Evolutionary conservation across 768 basidiomycete genomes (phyloP).

Genomic region (Boletus sp.): DNA sequence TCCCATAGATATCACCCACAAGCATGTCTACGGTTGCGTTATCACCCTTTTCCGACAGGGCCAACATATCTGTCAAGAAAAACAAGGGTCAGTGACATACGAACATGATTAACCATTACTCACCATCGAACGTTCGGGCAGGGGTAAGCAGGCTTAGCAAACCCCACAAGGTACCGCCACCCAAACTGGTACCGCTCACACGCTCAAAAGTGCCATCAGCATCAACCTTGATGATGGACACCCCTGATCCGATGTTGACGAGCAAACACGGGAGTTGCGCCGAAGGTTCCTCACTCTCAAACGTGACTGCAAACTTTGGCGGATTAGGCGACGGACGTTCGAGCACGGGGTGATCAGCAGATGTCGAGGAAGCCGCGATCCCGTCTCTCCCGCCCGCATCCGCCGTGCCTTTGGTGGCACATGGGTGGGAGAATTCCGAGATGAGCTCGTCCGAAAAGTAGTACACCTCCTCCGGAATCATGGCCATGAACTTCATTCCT

Average conservation of each 20-base stretch:
- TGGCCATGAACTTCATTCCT: conserved; percentile 92
- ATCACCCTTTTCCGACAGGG: conserved; percentile 89
- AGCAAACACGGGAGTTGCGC: conserved; percentile 94
- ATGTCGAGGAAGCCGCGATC: conserved; percentile 6
- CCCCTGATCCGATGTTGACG: conserved; percentile 97
- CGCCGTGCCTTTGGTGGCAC: conserved; percentile 9
- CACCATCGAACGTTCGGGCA: conserved; percentile 93
- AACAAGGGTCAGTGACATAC: not conserved
- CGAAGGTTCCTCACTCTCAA: conserved; percentile 73
- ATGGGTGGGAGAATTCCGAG: conserved; percentile 51
- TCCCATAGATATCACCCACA: conserved; percentile 99
- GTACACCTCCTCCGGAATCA: conserved; percentile 97
- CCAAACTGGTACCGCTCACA: conserved; percentile 94
- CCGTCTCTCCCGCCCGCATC: conserved; percentile 4
- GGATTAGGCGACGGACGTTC: conserved; percentile 91
- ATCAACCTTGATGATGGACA: conserved; percentile 96
- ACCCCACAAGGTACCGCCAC: conserved; percentile 98
- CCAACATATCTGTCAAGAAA: conserved; percentile 80
- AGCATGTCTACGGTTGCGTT: conserved; percentile 97
- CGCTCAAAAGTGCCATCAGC: conserved; percentile 95
- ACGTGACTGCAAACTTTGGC: conserved; percentile 84
- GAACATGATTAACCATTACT: conserved; percentile 33
- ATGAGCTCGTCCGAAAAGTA: conserved; percentile 98
- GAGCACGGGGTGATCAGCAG: conserved; percentile 34
- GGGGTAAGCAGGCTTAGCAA: conserved; percentile 92